Percentiles rank a stretch among this genome's conserved stretches.
phyloP scores from a whole-genome alignment of 2,329 filamentous ascomycete genomes.

The Cephalotrichum gorgonifer region DNA sequence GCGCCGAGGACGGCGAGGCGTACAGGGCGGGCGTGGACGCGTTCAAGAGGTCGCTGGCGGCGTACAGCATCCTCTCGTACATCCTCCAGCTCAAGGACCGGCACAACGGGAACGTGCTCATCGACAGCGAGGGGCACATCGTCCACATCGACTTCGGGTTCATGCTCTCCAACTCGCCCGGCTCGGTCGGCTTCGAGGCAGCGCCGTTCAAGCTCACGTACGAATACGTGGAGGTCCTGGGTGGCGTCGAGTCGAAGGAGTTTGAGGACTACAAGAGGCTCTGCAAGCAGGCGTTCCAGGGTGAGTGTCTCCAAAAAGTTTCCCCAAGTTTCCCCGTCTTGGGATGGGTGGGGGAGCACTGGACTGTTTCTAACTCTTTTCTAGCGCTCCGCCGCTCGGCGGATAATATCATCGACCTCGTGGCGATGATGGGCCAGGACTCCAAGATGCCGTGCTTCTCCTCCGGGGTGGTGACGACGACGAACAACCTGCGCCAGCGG shows the following conservation, averaged over 20 bases:
- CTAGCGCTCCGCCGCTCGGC: slow-evolving; percentile 65
- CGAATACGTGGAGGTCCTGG: slow-evolving; percentile 76
- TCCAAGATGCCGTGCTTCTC: slow-evolving; percentile 80
- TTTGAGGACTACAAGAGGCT: slow-evolving; percentile 68
- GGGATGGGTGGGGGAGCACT: too few species aligned
- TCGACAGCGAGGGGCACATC: slow-evolving; percentile 78
- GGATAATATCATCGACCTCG: slow-evolving; percentile 71
- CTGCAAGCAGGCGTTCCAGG: slow-evolving; percentile 78
- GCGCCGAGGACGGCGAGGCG: slow-evolving; percentile 54
- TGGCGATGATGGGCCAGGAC: slow-evolving; percentile 74
- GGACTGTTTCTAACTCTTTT: neutral
- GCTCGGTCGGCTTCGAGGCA: slow-evolving; percentile 75
- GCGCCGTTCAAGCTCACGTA: slow-evolving; percentile 80
- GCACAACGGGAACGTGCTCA: slow-evolving; percentile 78
- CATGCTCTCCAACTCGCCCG: slow-evolving; percentile 80
- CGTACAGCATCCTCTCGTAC: slow-evolving; percentile 79
- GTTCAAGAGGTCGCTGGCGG: slow-evolving; percentile 72
- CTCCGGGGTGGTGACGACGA: slow-evolving; percentile 61
- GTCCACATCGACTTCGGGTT: slow-evolving; percentile 87
- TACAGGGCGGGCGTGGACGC: slow-evolving; percentile 65
- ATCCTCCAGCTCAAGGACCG: slow-evolving; percentile 76
- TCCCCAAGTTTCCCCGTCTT: neutral
- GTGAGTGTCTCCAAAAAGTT: slow-evolving; percentile 33
- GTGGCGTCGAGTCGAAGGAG: slow-evolving; percentile 58
- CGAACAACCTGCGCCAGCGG: slow-evolving; percentile 57